phyloP scores from a whole-genome alignment of 441 rosid genomes.

The Mallotus repandus region DNA sequence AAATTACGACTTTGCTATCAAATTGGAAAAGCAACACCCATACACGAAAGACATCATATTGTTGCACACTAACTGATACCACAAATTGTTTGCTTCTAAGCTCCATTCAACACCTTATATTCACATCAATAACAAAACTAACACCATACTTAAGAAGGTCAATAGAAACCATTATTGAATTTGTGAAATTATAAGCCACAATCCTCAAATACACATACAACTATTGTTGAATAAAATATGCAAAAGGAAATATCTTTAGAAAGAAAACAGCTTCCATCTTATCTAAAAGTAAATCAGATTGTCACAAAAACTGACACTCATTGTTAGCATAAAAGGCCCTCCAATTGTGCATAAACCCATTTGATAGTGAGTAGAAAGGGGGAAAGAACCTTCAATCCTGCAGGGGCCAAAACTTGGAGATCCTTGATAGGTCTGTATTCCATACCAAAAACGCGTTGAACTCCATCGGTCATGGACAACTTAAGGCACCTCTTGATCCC shows the following conservation, averaged over 20 bases:
- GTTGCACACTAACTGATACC: not conserved
- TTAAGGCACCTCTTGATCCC: conserved; percentile 91
- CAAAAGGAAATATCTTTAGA: too few species aligned
- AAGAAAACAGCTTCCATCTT: too few species aligned
- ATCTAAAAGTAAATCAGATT: too few species aligned
- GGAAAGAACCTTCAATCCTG: conserved; percentile 87
- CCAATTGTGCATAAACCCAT: conserved; percentile 5
- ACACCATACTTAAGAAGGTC: not conserved
- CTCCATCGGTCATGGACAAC: conserved; percentile 89
- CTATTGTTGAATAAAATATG: too few species aligned
- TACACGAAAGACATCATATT: not conserved
- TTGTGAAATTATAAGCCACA: too few species aligned
- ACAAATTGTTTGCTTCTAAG: conserved; percentile 7
- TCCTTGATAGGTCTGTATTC: conserved; percentile 89
- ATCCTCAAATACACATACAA: too few species aligned
- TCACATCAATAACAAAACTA: conserved; percentile 3
- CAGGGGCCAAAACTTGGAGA: conserved; percentile 70
- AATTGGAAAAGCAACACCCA: not conserved
- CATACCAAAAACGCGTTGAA: conserved; percentile 86
- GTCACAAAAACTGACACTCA: too few species aligned
- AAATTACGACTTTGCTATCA: not conserved
- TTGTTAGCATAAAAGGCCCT: too few species aligned
- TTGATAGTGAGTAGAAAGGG: conserved; percentile 16
- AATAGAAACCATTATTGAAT: too few species aligned
- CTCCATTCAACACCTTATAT: conserved; percentile 14